Conservation (phyloP, 306 rosid genomes). For the Rubus parviflorus region DNA sequence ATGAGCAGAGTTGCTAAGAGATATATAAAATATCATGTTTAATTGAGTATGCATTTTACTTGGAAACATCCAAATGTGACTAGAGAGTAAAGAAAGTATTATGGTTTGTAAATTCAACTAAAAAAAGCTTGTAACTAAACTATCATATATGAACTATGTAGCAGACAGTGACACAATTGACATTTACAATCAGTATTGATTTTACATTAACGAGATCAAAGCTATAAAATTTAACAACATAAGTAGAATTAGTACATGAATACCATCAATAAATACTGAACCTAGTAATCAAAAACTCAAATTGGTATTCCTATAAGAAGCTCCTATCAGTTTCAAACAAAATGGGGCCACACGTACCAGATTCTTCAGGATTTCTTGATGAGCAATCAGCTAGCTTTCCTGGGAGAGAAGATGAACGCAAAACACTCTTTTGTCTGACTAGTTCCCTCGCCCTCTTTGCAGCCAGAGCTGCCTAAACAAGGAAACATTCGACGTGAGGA, state of each 20-base stretch:
- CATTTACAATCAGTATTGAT: not conserved
- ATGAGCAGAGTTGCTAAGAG: not conserved
- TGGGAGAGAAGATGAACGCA: slow-evolving; percentile 89
- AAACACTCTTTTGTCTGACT: slow-evolving; percentile 87
- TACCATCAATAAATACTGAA: not conserved
- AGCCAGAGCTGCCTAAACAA: slow-evolving; percentile 85
- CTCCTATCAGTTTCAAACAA: not conserved
- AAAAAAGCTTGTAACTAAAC: not conserved
- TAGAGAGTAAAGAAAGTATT: too few species aligned
- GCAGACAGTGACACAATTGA: not conserved
- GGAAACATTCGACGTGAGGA: slow-evolving; percentile 29
- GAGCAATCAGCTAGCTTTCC: slow-evolving; percentile 97
- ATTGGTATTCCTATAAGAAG: not conserved
- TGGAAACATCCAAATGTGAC: not conserved
- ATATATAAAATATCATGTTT: not conserved
- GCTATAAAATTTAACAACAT: not conserved
- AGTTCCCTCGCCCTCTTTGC: slow-evolving; percentile 96
- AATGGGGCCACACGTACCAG: slow-evolving; percentile 51
- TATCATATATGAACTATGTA: not conserved
- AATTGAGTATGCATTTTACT: not conserved
- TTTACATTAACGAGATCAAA: not conserved
- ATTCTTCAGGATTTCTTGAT: slow-evolving; percentile 84
- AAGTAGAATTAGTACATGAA: not conserved
- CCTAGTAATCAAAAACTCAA: not conserved
- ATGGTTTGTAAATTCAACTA: not conserved